Conservation (phyloP, 805 yeast species). For the Saccharomycodes ludwigii region DNA sequence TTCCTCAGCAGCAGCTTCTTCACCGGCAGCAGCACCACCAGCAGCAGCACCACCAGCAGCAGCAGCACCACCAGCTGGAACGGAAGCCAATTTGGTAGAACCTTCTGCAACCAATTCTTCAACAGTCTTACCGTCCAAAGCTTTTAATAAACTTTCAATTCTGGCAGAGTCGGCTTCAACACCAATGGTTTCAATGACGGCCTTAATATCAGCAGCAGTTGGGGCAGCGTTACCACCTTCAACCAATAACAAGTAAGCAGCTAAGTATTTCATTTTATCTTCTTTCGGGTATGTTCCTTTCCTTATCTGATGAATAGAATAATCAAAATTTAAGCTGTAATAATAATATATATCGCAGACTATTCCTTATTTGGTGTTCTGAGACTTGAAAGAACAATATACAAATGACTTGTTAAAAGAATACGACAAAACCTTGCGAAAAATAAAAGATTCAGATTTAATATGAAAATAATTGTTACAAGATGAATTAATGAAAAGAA, state of each 20-base stretch:
- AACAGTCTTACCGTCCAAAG: slow-evolving; percentile 64
- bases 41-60: slow-evolving; percentile 45
- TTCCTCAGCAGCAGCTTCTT: slow-evolving; percentile 44
- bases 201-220: slow-evolving; percentile 63
- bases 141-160: slow-evolving; percentile 55
- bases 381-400: not conserved
- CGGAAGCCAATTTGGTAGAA: slow-evolving; percentile 68
- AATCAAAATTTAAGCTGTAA: slow-evolving; percentile 25
- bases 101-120: slow-evolving; percentile 71
- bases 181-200: slow-evolving; percentile 65
- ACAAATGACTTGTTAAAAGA: not conserved
- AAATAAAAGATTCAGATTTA: not conserved
- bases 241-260: slow-evolving; percentile 82
- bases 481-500: no score
- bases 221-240: slow-evolving; percentile 82
- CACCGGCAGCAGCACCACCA: slow-evolving; percentile 43
- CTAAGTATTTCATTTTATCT: slow-evolving; percentile 67
- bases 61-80: slow-evolving; percentile 77
- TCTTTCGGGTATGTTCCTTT: slow-evolving; percentile 6
- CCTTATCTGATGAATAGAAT: slow-evolving; percentile 16
- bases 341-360: slow-evolving; percentile 23
- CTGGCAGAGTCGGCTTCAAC: slow-evolving; percentile 72
- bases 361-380: slow-evolving; percentile 19
- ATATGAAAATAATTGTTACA: not conserved
- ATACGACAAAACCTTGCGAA: not conserved